A percentile compares a stretch with the other conserved stretches of the same genome.
phyloP scores from a whole-genome alignment of 176 grass and related monocot species.

The Ananas comosus region DNA sequence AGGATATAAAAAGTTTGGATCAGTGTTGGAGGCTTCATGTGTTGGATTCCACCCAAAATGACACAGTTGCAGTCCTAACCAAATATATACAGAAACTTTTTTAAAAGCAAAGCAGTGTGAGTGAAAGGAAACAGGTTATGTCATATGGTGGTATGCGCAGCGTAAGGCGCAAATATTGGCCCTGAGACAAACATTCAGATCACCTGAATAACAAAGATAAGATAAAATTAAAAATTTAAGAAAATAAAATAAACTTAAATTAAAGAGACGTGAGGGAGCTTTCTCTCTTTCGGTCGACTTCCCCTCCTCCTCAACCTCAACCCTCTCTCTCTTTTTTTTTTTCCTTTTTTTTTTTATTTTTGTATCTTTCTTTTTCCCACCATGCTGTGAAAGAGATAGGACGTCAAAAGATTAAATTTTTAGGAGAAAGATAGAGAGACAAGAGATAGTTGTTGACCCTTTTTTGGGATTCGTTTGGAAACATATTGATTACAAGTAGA shows the following conservation, averaged over 20 bases:
- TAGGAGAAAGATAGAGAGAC: not conserved
- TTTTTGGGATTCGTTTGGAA: not conserved
- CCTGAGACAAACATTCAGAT: too few species aligned
- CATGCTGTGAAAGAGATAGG: slow-evolving; percentile 6
- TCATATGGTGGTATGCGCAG: too few species aligned
- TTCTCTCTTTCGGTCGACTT: slow-evolving; percentile 6
- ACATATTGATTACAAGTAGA: not conserved
- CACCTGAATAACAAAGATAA: too few species aligned
- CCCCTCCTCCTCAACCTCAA: not conserved
- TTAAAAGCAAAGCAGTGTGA: too few species aligned
- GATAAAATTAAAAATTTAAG: too few species aligned
- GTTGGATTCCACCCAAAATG: too few species aligned
- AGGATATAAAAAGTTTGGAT: too few species aligned
- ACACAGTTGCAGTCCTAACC: too few species aligned
- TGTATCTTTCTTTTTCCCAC: not conserved
- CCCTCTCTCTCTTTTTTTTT: not conserved
- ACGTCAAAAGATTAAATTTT: slow-evolving; percentile 16
- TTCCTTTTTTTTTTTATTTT: slow-evolving; percentile 8
- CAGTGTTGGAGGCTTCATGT: too few species aligned
- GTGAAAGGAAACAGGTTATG: too few species aligned
- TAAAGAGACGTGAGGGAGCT: not conserved
- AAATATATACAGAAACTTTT: too few species aligned
- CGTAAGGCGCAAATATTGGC: too few species aligned
- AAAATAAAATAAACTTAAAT: not conserved
- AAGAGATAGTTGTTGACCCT: not conserved